These are phyloP conservation scores for Lipomyces orientalis DNA, from an alignment of 805 yeast genomes.

Conservation along the genomic window DNA sequence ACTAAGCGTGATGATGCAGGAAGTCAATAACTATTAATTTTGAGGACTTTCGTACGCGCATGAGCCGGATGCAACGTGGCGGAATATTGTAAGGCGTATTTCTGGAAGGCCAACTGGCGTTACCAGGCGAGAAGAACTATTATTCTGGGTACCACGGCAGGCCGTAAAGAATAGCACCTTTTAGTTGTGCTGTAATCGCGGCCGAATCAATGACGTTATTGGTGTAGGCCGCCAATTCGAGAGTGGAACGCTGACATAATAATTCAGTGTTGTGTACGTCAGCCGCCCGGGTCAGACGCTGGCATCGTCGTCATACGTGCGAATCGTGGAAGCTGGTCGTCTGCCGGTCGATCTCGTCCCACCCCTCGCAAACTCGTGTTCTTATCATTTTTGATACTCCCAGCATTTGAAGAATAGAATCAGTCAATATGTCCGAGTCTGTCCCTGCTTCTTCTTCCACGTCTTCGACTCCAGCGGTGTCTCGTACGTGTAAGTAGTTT, in stretches of 20 bases:
- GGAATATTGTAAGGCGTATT: neutral
- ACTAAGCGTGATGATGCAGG: too few species aligned
- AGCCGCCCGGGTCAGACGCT: neutral
- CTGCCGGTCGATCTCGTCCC: neutral
- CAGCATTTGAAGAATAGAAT: neutral
- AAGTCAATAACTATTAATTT: neutral
- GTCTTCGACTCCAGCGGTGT: neutral
- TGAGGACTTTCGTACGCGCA: neutral
- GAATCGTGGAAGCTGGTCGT: neutral
- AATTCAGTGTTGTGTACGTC: neutral
- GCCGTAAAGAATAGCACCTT: neutral
- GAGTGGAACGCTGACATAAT: neutral
- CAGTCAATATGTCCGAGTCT: constrained; percentile 2
- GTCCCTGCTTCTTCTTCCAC: neutral
- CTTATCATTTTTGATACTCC: neutral
- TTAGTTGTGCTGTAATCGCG: neutral
- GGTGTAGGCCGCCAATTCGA: too few species aligned
- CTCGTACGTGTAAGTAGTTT: constrained; percentile 1
- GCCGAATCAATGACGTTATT: too few species aligned
- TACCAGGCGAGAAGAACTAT: neutral
- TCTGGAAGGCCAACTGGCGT: neutral
- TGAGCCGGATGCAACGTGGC: neutral
- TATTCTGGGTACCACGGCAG: neutral
- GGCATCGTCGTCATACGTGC: constrained; percentile 1
- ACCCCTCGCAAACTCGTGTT: neutral